phyloP scores from a whole-genome alignment of 768 basidiomycete species.

The Rhizopogon salebrosus region DNA sequence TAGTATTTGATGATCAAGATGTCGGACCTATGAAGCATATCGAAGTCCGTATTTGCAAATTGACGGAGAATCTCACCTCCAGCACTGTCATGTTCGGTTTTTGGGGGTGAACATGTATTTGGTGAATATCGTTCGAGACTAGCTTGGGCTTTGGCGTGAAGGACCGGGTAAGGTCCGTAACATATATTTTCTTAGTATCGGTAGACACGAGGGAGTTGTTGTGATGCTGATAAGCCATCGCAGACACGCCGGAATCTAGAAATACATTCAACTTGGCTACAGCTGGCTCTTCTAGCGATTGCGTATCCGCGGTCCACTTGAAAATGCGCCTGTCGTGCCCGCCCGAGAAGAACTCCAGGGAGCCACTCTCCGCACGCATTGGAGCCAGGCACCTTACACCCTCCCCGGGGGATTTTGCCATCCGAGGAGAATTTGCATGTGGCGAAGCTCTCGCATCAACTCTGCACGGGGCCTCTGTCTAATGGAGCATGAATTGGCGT shows the following conservation, averaged over 20 bases:
- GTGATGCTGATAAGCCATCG: conserved; percentile 34
- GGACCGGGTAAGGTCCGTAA: conserved; percentile 34
- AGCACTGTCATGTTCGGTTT: conserved; percentile 37
- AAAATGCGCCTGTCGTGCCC: conserved; percentile 41
- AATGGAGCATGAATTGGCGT: conserved; percentile 17
- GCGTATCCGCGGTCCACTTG: conserved; percentile 31
- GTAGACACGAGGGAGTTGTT: conserved; percentile 32
- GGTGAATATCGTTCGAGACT: conserved; percentile 35
- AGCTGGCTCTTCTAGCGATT: conserved; percentile 16
- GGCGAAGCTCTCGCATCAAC: conserved; percentile 26
- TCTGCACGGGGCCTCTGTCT: conserved; percentile 26
- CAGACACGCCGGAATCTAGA: conserved; percentile 25
- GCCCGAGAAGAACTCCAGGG: conserved; percentile 41
- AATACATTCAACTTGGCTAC: conserved; percentile 23
- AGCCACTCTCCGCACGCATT: conserved; percentile 22
- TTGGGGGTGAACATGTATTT: conserved; percentile 44
- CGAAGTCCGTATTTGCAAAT: conserved; percentile 6
- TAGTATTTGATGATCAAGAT: conserved; percentile 44
- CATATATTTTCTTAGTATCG: conserved; percentile 29
- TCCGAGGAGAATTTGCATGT: conserved; percentile 23
- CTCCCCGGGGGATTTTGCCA: conserved; percentile 18
- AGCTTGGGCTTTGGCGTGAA: conserved; percentile 22
- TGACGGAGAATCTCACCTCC: conserved; percentile 35
- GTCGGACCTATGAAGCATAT: conserved; percentile 35
- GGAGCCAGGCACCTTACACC: conserved; percentile 42